Base-by-base conservation (phyloP, 768 basidiomycete species). In the Mycena capillaripes region DNA sequence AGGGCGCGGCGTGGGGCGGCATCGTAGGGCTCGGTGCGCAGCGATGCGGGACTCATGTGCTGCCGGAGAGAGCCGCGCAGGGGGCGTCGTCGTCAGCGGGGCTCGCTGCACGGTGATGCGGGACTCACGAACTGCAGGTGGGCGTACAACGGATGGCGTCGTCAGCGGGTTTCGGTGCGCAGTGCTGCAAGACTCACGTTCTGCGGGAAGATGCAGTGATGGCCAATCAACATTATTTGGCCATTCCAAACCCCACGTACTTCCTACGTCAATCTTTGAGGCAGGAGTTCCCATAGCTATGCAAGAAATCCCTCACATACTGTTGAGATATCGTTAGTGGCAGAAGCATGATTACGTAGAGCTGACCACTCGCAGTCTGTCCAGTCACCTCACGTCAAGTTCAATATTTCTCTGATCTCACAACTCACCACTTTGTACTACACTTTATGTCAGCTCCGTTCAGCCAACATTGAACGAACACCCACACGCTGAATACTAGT, bases 281-380 rank as follows among this genome's bases (percentile, higher is more conserved):
- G 42, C 42, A 44, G 40, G 25, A 19, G 17, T 60, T 60, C 25
- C 40, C 40, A 60, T n/a, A 27, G 25, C 36, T 23, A 59, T 60
- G 58, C 58, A 44, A 60, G 29, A 44, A 60, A 44, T 44, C 25
- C 42, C 58, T 40, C 58, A 60, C 58, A 60, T 60, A 60, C 58
- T 60, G 58, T 60, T 32, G 23, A 60, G 29, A 60, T 60, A 60
- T n/a, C n/a, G n/a, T 60, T 44, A 21, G 40, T n/a, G n/a, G n/a
- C n/a, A 60, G 25, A 42, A 29, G 58, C 16, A 7, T 44, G 9
- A 60, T 27, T 30, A 30, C 58, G 44, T 16, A 21, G 25, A 60
- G 3, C 27, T 29, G 27, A 17, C 12, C 40, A 60, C 58, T 60
- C 58, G 44, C 58, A 60, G 42, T 60, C 58, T 60, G 58, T 60